Conservation (phyloP, 139 green algal genomes). For the Ettlia oleoabundans region DNA sequence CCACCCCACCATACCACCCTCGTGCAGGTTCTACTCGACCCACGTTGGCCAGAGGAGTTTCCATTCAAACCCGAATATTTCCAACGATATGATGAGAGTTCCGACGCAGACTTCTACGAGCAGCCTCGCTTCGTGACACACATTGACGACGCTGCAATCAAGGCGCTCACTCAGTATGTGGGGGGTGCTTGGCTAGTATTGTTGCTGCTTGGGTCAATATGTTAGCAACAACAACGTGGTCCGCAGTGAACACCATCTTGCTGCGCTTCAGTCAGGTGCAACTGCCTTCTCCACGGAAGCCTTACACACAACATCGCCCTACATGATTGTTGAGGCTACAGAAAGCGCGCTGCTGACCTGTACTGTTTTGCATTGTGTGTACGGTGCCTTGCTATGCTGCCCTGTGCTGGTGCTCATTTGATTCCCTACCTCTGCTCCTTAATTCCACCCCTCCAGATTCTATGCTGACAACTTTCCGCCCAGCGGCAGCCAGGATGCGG, state of each 20-base stretch:
- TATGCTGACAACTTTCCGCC: slow-evolving; percentile 78
- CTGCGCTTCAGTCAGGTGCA: not conserved
- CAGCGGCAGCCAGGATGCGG: slow-evolving; percentile 42
- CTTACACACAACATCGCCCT: too few relatives aligned
- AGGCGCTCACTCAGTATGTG: slow-evolving; percentile 79
- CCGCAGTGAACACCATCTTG: not conserved
- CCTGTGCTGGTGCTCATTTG: too few relatives aligned
- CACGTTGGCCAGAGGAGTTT: slow-evolving; percentile 77
- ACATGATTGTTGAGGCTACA: too few relatives aligned
- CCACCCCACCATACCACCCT: too few relatives aligned
- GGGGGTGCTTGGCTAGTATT: not conserved
- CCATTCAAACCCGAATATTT: slow-evolving; percentile 79
- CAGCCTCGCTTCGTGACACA: slow-evolving; percentile 91
- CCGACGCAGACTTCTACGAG: slow-evolving; percentile 77
- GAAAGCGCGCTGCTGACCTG: too few relatives aligned
- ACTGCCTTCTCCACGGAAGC: too few relatives aligned
- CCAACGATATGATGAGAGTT: slow-evolving; percentile 44
- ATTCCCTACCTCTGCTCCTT: too few relatives aligned
- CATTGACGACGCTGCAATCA: slow-evolving; percentile 94
- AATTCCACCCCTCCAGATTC: slow-evolving; percentile 62
- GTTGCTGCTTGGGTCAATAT: not conserved
- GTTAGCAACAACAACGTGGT: not conserved
- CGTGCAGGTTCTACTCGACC: slow-evolving; percentile 75
- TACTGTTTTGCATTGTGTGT: not conserved
- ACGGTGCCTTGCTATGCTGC: too few relatives aligned